Conservation (phyloP, 371 early-diverging fungal species). For the Capillidium heterosporum region DNA sequence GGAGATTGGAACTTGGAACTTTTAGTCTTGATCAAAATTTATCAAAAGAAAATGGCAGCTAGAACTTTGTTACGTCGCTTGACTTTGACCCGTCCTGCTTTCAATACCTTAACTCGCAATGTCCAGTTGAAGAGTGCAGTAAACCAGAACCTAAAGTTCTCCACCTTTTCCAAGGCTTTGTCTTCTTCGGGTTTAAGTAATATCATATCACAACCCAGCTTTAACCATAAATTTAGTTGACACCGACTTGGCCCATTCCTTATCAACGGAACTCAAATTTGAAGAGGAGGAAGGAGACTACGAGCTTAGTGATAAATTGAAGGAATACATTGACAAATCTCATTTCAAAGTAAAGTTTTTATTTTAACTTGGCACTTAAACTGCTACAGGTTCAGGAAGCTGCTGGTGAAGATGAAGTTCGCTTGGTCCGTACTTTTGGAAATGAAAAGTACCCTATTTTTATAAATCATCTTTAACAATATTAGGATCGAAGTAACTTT, state of each 20-base stretch:
- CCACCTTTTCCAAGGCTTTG: too few relatives aligned
- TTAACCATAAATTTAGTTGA: slow-evolving; percentile 28
- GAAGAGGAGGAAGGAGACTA: slow-evolving; percentile 48
- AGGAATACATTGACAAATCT: slow-evolving; percentile 50
- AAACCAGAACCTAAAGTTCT: too few relatives aligned
- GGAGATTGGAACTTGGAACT: too few relatives aligned
- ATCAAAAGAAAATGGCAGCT: too few relatives aligned
- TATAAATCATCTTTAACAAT: background rate
- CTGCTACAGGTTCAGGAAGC: slow-evolving; percentile 48
- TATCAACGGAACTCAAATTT: slow-evolving; percentile 61
- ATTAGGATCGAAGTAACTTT: slow-evolving; percentile 59
- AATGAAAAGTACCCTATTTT: slow-evolving; percentile 54
- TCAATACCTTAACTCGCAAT: too few relatives aligned
- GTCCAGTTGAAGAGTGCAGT: too few relatives aligned
- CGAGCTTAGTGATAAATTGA: slow-evolving; percentile 47
- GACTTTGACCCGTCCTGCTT: too few relatives aligned
- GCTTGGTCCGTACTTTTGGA: slow-evolving; percentile 65
- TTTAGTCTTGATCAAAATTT: too few relatives aligned
- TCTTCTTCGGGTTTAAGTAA: too few relatives aligned
- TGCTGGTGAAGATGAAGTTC: slow-evolving; percentile 61
- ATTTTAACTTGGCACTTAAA: background rate
- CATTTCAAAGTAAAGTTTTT: slow-evolving; percentile 42
- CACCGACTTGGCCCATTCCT: slow-evolving; percentile 43
- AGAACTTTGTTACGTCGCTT: too few relatives aligned
- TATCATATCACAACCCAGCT: too few relatives aligned